Evolutionary conservation across 345 rosid species (phyloP), one percentile per base, ranked within the genome.

Genomic region (Linum trigynum): DNA sequence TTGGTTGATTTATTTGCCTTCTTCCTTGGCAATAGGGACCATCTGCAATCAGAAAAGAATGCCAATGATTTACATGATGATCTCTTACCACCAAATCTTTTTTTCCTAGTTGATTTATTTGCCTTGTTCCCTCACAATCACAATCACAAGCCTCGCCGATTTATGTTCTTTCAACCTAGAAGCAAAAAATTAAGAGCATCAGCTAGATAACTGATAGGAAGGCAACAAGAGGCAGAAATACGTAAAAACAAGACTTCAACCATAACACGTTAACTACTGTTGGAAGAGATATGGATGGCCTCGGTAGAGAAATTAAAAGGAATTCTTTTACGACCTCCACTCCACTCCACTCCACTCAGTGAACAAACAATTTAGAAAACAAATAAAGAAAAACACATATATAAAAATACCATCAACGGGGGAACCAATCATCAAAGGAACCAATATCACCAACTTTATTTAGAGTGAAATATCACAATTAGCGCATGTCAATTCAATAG

Each of bases 51-150:
- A 57, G 11, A 57, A 57, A 35, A 57, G 4, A 17, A 16, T 16
- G 38, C 16, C 35, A 57, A 57, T 55, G 16, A 14, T 35, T 14
- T 40, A 10, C 8, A 61, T 38, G 63, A 56, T 50, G 36, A 67
- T 64, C 38, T 56, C 76, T 73, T 66, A 67, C 75, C 74, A 45
- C 59, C 35, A 57, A 60, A 57, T 42, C 39, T 45, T 8, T 63
- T 63, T 69, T 58, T 38, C 55, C 65, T 8, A 10, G 43, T 48
- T 48, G 11, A 40, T 45, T 53, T 68, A 48, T 14, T 55, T 16
- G 64, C 39, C 55, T 55, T 64, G n/a, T 35, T 32, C 50, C 14
- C 40, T 55, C 5, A 38, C n/a, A n/a, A n/a, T n/a, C n/a, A n/a
- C n/a, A n/a, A n/a, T n/a, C n/a, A n/a, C 58, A 38, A 23, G 51